Evolutionary conservation across 306 rosid species (phyloP).

Genomic region (Citrullus mucosospermus): DNA sequence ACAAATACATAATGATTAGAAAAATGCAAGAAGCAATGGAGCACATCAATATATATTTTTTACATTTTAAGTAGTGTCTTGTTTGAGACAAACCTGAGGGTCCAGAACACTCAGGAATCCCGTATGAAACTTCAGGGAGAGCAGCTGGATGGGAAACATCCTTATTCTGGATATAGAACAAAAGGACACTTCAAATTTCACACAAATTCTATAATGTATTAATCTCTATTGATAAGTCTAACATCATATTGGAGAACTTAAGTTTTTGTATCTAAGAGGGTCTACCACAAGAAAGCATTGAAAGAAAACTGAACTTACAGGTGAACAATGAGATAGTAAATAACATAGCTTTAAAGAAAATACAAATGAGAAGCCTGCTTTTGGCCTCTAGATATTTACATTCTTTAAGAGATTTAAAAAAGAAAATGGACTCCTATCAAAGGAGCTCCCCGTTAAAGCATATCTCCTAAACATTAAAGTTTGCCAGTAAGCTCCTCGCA

Average conservation of each 20-base stretch:
- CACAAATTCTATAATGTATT: not conserved
- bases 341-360: not conserved
- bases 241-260: not conserved
- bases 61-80: not conserved
- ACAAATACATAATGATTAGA: constrained; percentile 11
- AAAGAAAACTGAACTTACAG: not conserved
- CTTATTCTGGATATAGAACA: constrained; percentile 30
- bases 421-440: not conserved
- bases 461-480: not conserved
- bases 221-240: not conserved
- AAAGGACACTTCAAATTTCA: not conserved
- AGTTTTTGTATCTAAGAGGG: not conserved
- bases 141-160: constrained; percentile 27
- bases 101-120: constrained; percentile 33
- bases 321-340: not conserved
- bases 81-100: constrained; percentile 40
- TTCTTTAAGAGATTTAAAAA: not conserved
- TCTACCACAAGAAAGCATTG: not conserved
- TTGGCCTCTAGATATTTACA: not conserved
- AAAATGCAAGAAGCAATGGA: constrained; percentile 1
- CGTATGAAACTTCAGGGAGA: constrained; percentile 31
- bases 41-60: not conserved
- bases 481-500: not conserved
- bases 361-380: not conserved
- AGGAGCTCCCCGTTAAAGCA: not conserved